Evolutionary conservation across 1,284 basidiomycete species (phyloP).

Genomic region (Phylloboletellus chloephorus): DNA sequence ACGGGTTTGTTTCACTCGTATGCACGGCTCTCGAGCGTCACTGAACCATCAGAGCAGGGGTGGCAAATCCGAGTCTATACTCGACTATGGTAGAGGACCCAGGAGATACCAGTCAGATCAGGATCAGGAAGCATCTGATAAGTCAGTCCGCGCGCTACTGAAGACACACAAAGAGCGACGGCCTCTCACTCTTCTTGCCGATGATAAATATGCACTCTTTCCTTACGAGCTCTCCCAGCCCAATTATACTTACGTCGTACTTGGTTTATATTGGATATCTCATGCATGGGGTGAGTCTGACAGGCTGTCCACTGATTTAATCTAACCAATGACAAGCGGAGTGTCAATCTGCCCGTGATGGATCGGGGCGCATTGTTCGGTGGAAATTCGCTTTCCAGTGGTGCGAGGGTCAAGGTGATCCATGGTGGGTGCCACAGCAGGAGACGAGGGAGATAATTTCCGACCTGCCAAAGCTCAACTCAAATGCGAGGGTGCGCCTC

Average conservation of each 20-base stretch:
- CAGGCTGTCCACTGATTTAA: slow-evolving; percentile 4
- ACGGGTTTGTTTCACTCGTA: slow-evolving; percentile 49
- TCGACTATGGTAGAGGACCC: slow-evolving; percentile 36
- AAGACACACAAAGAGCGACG: slow-evolving; percentile 45
- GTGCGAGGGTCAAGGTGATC: slow-evolving; percentile 60
- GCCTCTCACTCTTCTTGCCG: slow-evolving; percentile 63
- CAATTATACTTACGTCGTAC: slow-evolving; percentile 59
- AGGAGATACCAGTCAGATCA: slow-evolving; percentile 38
- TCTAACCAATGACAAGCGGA: slow-evolving; percentile 47
- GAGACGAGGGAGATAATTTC: neutral
- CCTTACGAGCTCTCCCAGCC: slow-evolving; percentile 56
- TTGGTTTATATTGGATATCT: slow-evolving; percentile 67
- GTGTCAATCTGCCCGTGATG: slow-evolving; percentile 46
- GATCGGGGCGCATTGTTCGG: slow-evolving; percentile 48
- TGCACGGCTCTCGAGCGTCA: neutral
- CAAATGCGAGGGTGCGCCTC: neutral
- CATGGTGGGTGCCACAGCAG: slow-evolving; percentile 21
- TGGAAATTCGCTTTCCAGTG: slow-evolving; percentile 79
- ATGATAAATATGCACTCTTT: slow-evolving; percentile 66
- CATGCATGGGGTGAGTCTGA: slow-evolving; percentile 62
- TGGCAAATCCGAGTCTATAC: slow-evolving; percentile 58
- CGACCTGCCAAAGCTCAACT: neutral
- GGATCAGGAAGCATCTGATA: slow-evolving; percentile 61
- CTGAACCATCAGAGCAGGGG: slow-evolving; percentile 40
- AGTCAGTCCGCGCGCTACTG: slow-evolving; percentile 63